A percentile compares a stretch with the other conserved stretches of the same genome.
phyloP scores from a whole-genome alignment of 1,284 basidiomycete species.

The Uromyces viciae-fabae region DNA sequence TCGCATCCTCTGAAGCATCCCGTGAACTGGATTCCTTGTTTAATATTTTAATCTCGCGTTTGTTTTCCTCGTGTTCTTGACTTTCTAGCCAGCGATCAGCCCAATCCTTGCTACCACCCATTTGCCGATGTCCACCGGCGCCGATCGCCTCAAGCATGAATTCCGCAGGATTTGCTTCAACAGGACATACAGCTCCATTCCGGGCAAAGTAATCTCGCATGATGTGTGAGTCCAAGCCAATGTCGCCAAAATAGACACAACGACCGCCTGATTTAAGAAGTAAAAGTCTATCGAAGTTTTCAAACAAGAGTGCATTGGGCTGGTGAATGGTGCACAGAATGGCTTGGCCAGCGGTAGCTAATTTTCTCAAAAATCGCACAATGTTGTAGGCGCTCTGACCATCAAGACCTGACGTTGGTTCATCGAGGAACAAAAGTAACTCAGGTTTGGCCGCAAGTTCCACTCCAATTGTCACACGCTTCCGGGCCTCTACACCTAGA shows the following conservation, averaged over 20 bases:
- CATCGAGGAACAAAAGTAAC: slow-evolving; percentile 56
- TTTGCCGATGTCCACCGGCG: slow-evolving; percentile 65
- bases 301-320: slow-evolving; percentile 64
- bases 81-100: slow-evolving; percentile 65
- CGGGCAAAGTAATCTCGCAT: slow-evolving; percentile 61
- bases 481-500: slow-evolving; percentile 60
- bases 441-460: slow-evolving; percentile 60
- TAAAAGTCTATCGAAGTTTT: slow-evolving; percentile 65
- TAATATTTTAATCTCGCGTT: slow-evolving; percentile 55
- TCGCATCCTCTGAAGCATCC: slow-evolving; percentile 44
- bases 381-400: slow-evolving; percentile 86
- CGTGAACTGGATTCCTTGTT: slow-evolving; percentile 45
- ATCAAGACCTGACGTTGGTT: slow-evolving; percentile 72
- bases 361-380: slow-evolving; percentile 69
- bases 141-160: slow-evolving; percentile 64
- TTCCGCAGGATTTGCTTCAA: slow-evolving; percentile 58
- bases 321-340: slow-evolving; percentile 62
- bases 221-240: slow-evolving; percentile 60
- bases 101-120: slow-evolving; percentile 68
- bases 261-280: slow-evolving; percentile 59
- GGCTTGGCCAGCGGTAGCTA: slow-evolving; percentile 81
- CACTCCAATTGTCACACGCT: slow-evolving; percentile 63
- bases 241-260: slow-evolving; percentile 62
- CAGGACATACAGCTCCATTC: slow-evolving; percentile 59
- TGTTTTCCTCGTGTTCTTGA: slow-evolving; percentile 53